Conservation (phyloP, 148 eudicot genomes). For the Vaccinium vitisidaea region DNA sequence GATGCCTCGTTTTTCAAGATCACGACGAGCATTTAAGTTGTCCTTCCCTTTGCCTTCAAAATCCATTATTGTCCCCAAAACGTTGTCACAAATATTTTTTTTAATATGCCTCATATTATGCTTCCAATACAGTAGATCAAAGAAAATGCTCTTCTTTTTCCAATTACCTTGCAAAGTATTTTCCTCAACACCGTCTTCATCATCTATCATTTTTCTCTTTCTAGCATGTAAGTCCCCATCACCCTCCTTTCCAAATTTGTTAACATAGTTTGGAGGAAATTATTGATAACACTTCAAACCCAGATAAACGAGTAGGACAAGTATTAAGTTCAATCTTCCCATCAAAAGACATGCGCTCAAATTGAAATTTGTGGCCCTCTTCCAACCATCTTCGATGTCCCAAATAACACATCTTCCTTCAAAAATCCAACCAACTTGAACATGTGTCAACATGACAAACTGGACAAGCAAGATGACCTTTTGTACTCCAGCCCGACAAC, state of each 20-base stretch:
- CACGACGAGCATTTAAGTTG: not conserved
- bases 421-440: no score
- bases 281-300: not conserved
- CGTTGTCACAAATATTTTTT: no score
- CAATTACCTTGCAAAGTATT: no score
- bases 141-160: no score
- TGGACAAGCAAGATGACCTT: no score
- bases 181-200: not conserved
- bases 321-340: not conserved
- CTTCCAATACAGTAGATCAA: no score
- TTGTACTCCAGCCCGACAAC: no score
- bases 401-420: no score
- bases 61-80: not conserved
- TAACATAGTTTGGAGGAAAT: not conserved
- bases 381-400: not conserved
- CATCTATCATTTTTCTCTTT: not conserved
- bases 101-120: no score
- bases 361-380: constrained; percentile 3
- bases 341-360: not conserved
- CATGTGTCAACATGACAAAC: no score
- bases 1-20: not conserved
- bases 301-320: not conserved
- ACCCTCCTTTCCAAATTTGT: not conserved
- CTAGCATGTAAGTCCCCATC: not conserved
- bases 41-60: constrained; percentile 14